Base-by-base conservation (phyloP, 2,329 filamentous ascomycete genomes). In the Botrytis fabae region DNA sequence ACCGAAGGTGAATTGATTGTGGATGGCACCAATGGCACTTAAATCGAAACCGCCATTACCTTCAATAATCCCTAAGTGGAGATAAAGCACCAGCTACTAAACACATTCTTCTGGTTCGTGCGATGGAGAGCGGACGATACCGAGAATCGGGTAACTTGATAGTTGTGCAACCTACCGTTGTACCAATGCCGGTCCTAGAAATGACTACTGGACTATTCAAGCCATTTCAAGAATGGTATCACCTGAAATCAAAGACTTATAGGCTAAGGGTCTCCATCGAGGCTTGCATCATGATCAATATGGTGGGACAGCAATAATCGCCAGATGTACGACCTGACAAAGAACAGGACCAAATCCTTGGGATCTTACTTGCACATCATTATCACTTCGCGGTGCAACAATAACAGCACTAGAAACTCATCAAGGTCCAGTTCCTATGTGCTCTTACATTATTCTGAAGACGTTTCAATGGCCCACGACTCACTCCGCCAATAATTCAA, bases 1-100 rank as follows among this genome's bases (percentile, higher is more conserved):
- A 76, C 81, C 57, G 79, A 81, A 73, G 76, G 32, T 75, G 10
- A 73, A 40, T 8, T 68, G 38, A 64, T 69, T 65, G 65, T 73
- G 35, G 73, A 76, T 69, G 73, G 73, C 46, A 62, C 64, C 64
- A 48, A 72, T 38, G 28, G 70, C 62, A 28, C 48, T 40, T 72
- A 28, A 54, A 42, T n/a, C 44, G 51, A 69, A 69, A 48, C 48
- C 38, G 65, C 9, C 38, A 42, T 10, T 32, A n/a, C 38, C n/a
- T 69, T 38, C 69, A 70, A 38, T 38, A 62, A 22, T 28, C 18
- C 28, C 22, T 18, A 57, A 57, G 32, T 32, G 48, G n/a, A 32
- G 48, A 42, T 32, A 38, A 57, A 69, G 25, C n/a, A 57, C 65
- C 38, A 42, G 10, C 48, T 62, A 64, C 44, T 51, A 25, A 54